A percentile compares a stretch with the other conserved stretches of the same genome.
phyloP scores from a whole-genome alignment of 139 green algal genomes.

The Nannochloris sp. region DNA sequence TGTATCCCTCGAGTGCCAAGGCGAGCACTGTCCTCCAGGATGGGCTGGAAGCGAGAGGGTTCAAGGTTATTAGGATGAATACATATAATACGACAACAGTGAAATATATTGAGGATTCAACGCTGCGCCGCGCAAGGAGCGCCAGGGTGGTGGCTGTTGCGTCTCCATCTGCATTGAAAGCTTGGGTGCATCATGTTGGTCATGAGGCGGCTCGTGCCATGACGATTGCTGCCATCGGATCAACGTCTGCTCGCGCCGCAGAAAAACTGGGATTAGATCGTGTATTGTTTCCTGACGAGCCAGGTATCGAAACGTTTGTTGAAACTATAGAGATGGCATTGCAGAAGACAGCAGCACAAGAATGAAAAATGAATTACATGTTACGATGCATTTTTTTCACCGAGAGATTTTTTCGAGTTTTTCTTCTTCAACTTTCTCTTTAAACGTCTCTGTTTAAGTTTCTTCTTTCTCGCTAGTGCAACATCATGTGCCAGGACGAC shows the following conservation, averaged over 20 bases:
- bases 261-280: slow-evolving; percentile 33
- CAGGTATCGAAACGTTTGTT: slow-evolving; percentile 60
- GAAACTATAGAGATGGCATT: slow-evolving; percentile 38
- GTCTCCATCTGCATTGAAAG: slow-evolving; percentile 77
- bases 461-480: neutral
- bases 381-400: neutral
- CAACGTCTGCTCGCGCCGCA: slow-evolving; percentile 59
- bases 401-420: neutral
- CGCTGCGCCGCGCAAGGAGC: slow-evolving; percentile 37
- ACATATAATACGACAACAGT: slow-evolving; percentile 77
- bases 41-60: slow-evolving; percentile 53
- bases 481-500: neutral
- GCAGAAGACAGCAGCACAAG: neutral
- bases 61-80: slow-evolving; percentile 62
- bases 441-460: neutral
- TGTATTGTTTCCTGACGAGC: slow-evolving; percentile 49
- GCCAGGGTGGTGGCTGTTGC: slow-evolving; percentile 67
- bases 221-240: slow-evolving; percentile 66
- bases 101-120: slow-evolving; percentile 18
- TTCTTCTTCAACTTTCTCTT: neutral
- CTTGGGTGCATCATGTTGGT: slow-evolving; percentile 62
- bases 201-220: slow-evolving; percentile 21
- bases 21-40: slow-evolving; percentile 41
- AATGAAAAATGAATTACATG: neutral
- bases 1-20: slow-evolving; percentile 76